Conservation (phyloP, 495 filamentous ascomycete genomes). For the Penicillium goetzii region DNA sequence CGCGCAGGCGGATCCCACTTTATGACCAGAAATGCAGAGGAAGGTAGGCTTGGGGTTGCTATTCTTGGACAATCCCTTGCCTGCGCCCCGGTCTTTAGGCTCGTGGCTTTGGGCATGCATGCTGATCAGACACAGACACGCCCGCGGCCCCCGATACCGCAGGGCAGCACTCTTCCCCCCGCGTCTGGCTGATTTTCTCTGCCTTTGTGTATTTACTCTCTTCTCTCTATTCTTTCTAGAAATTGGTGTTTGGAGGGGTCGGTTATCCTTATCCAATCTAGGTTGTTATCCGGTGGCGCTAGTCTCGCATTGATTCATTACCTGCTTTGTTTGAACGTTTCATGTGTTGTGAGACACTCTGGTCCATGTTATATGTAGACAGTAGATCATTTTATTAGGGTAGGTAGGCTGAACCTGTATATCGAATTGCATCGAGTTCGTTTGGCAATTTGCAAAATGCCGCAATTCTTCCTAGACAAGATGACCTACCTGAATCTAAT, state of each 20-base stretch:
- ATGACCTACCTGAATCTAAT: background rate
- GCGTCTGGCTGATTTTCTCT: slow-evolving; percentile 16
- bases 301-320: background rate
- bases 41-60: background rate
- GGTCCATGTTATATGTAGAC: background rate
- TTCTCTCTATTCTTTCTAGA: slow-evolving; percentile 16
- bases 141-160: slow-evolving; percentile 11
- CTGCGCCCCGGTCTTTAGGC: background rate
- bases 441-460: background rate
- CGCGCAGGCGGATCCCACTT: slow-evolving; percentile 6
- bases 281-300: background rate
- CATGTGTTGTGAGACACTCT: background rate
- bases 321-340: background rate
- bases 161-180: slow-evolving; percentile 15
- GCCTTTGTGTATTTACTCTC: slow-evolving; percentile 24
- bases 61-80: background rate
- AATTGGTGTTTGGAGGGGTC: slow-evolving; percentile 18
- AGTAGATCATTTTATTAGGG: background rate
- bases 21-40: slow-evolving; percentile 3
- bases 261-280: slow-evolving; percentile 3
- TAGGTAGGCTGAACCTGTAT: background rate
- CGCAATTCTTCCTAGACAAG: background rate
- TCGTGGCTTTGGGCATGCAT: slow-evolving; percentile 10
- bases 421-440: background rate
- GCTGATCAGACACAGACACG: slow-evolving; percentile 2